Conservation (phyloP, 139 green algal genomes). For the Protoeuglena noctilucae region DNA sequence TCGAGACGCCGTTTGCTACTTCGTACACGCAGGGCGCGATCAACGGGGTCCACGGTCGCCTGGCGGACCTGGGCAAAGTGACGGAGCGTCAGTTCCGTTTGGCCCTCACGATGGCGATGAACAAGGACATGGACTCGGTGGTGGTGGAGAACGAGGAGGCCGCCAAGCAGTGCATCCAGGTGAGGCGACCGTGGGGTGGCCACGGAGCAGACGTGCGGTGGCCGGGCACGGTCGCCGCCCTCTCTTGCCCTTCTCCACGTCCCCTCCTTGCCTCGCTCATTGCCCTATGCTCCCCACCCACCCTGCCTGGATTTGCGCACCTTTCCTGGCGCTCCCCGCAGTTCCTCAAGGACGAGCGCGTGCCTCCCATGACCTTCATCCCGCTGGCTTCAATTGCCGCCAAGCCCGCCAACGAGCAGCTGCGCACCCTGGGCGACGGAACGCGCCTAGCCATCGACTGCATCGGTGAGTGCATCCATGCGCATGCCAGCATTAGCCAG, state of each 20-base stretch:
- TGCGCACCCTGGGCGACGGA: constrained; percentile 53
- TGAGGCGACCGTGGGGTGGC: too few relatives aligned
- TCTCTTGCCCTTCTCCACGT: too few relatives aligned
- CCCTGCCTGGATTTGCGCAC: too few relatives aligned
- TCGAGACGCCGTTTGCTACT: too few relatives aligned
- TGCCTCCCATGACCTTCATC: constrained; percentile 74
- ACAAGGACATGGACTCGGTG: constrained; percentile 71
- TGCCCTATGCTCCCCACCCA: too few relatives aligned
- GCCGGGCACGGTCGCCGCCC: too few relatives aligned
- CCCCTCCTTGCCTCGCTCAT: too few relatives aligned
- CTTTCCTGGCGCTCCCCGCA: too few relatives aligned
- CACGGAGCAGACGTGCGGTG: too few relatives aligned
- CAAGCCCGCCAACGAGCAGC: constrained; percentile 51
- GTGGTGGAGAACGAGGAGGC: constrained; percentile 60
- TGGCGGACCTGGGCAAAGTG: constrained; percentile 61
- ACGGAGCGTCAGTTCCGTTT: constrained; percentile 62
- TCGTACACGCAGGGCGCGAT: constrained; percentile 5
- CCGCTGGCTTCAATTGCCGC: constrained; percentile 26
- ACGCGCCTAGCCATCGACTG: constrained; percentile 66
- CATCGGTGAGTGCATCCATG: too few relatives aligned
- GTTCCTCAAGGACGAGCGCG: constrained; percentile 44
- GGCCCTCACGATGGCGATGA: constrained; percentile 70
- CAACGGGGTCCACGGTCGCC: constrained; percentile 60
- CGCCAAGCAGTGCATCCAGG: constrained; percentile 55
- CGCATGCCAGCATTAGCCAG: too few relatives aligned